Conservation (phyloP, 2,329 filamentous ascomycete genomes). For the Dendryphion nanum region DNA sequence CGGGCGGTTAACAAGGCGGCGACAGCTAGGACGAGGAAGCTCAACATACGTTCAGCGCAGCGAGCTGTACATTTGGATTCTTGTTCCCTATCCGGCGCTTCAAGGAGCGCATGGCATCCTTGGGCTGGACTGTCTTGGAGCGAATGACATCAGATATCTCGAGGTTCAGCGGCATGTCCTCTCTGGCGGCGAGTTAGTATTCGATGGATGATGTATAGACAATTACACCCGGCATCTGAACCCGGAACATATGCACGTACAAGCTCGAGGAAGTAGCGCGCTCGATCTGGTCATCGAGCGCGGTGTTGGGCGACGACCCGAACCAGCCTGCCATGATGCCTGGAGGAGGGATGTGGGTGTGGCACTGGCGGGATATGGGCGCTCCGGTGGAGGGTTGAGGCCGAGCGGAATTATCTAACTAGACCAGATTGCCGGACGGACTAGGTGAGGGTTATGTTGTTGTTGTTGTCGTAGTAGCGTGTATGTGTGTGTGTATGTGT, state of each 20-base stretch:
- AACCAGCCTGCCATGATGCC: conserved; percentile 90
- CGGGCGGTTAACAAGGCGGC: conserved; percentile 9
- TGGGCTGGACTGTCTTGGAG: conserved; percentile 95
- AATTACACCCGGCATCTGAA: conserved; percentile 3
- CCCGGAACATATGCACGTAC: conserved; percentile 51
- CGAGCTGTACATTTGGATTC: conserved; percentile 95
- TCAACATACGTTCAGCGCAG: conserved; percentile 77
- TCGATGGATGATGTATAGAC: not conserved
- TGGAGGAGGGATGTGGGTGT: not conserved
- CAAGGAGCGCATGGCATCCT: conserved; percentile 95
- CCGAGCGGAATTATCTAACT: too few relatives aligned
- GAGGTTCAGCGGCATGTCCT: conserved; percentile 95
- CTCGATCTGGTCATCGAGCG: conserved; percentile 96
- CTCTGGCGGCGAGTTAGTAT: conserved; percentile 51
- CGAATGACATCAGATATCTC: conserved; percentile 98
- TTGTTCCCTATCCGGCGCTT: conserved; percentile 94
- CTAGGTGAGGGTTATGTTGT: too few relatives aligned
- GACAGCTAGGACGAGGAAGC: not conserved
- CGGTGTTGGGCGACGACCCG: conserved; percentile 74
- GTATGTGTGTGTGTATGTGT: too few relatives aligned
- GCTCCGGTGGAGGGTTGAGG: too few relatives aligned
- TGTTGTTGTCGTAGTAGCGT: too few relatives aligned
- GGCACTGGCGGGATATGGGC: too few relatives aligned
- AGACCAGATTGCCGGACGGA: too few relatives aligned
- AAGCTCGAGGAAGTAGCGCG: conserved; percentile 91